A percentile compares a stretch with the other conserved stretches of the same genome.
phyloP scores from a whole-genome alignment of 495 filamentous ascomycete species.

The Chaetomium cochliodes region DNA sequence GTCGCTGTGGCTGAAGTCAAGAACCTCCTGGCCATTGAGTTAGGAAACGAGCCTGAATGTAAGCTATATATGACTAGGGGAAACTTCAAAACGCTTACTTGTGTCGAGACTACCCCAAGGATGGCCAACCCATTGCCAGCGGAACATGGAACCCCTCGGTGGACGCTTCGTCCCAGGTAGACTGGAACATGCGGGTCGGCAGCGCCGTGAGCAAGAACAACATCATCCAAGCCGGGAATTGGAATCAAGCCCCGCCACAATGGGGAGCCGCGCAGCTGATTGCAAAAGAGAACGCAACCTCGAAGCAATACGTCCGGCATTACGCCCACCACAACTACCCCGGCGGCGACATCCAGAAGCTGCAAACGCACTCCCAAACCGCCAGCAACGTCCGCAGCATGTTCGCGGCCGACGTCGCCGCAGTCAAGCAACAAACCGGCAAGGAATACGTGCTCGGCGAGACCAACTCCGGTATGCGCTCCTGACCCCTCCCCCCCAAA shows the following conservation, averaged over 20 bases:
- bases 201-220: constrained; percentile 43
- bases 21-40: constrained; percentile 58
- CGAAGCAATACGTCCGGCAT: constrained; percentile 50
- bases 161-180: constrained; percentile 55
- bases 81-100: not conserved
- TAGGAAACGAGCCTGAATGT: constrained; percentile 65
- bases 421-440: constrained; percentile 41
- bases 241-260: constrained; percentile 50
- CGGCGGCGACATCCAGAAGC: constrained; percentile 47
- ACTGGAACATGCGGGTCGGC: constrained; percentile 55
- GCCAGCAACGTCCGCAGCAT: constrained; percentile 40
- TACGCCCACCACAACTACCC: constrained; percentile 64
- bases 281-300: constrained; percentile 47
- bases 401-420: constrained; percentile 52
- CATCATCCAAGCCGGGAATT: constrained; percentile 60
- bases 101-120: constrained; percentile 41
- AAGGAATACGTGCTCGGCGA: constrained; percentile 60
- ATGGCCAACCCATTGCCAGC: constrained; percentile 53
- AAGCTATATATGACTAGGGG: constrained; percentile 13
- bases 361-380: constrained; percentile 53
- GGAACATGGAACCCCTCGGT: constrained; percentile 54
- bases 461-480: constrained; percentile 53
- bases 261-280: constrained; percentile 54
- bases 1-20: constrained; percentile 45
- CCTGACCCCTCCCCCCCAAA: too few species aligned